Conservation (phyloP, 2,329 filamentous ascomycete species). For the Lasiodiplodia gonubiensis region DNA sequence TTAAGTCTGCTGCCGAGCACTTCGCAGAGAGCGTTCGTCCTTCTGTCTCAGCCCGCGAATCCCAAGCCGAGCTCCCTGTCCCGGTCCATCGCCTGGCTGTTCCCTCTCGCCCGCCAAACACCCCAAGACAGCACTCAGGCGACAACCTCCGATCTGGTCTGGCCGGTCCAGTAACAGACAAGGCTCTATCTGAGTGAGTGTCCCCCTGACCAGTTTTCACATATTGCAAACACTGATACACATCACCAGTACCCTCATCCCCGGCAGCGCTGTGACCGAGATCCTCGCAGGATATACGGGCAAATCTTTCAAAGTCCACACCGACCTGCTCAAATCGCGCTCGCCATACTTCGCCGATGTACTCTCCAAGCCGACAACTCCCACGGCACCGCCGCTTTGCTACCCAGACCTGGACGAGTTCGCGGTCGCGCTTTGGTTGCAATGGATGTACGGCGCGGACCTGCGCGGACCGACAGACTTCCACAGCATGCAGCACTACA, state of each 20-base stretch:
- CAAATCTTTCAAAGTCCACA: conserved; percentile 37
- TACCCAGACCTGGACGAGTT: conserved; percentile 40
- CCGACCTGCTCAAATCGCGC: conserved; percentile 34
- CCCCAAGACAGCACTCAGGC: conserved; percentile 8
- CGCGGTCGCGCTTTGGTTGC: conserved; percentile 39
- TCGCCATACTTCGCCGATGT: conserved; percentile 39
- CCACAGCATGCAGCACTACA: conserved; percentile 42
- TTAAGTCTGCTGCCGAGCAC: conserved; percentile 10
- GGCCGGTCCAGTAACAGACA: conserved; percentile 8
- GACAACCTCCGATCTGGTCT: conserved; percentile 24
- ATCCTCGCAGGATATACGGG: conserved; percentile 36
- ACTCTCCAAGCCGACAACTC: conserved; percentile 9
- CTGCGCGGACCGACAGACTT: conserved; percentile 43
- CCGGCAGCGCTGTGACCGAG: conserved; percentile 24
- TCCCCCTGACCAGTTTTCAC: neutral
- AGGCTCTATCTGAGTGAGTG: conserved; percentile 14
- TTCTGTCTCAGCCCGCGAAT: conserved; percentile 19
- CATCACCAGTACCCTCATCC: conserved; percentile 7
- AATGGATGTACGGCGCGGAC: conserved; percentile 39
- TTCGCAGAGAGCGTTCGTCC: conserved; percentile 15
- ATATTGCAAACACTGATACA: neutral
- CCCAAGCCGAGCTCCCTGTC: conserved; percentile 24
- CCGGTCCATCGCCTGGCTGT: neutral
- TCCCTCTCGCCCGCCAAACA: conserved; percentile 21
- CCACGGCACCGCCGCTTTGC: conserved; percentile 28